These are phyloP conservation scores for Aspergillus amoenus DNA, from an alignment of 2,329 filamentous ascomycete genomes.

Conservation along the genomic window DNA sequence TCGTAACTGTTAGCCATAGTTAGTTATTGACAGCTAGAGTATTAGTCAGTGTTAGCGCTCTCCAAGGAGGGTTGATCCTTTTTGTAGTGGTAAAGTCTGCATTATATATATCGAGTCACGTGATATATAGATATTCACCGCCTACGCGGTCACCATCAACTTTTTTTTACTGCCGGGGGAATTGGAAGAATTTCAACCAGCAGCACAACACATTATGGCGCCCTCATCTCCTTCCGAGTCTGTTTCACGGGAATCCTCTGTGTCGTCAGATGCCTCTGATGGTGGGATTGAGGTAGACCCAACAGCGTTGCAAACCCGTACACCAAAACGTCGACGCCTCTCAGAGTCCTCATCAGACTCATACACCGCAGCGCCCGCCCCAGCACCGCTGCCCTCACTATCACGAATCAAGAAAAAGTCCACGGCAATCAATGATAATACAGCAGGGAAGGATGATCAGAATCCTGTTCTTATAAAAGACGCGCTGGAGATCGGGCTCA, in stretches of 20 bases:
- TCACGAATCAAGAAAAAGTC: conserved; percentile 44
- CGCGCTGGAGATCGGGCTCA: conserved; percentile 40
- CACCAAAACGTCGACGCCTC: conserved; percentile 41
- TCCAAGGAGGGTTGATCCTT: no score
- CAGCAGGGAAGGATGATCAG: conserved; percentile 20
- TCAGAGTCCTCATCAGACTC: conserved; percentile 38
- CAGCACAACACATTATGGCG: conserved; percentile 26
- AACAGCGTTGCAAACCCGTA: conserved; percentile 26
- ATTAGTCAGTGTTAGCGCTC: no score
- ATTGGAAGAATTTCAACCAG: conserved; percentile 21
- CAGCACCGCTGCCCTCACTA: conserved; percentile 36
- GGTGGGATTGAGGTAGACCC: conserved; percentile 19
- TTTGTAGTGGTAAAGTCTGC: no score
- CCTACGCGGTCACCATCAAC: conserved; percentile 23
- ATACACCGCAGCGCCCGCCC: conserved; percentile 30
- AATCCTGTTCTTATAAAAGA: conserved; percentile 41
- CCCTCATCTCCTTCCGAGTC: conserved; percentile 23
- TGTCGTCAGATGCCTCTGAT: conserved; percentile 22
- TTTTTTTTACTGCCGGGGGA: conserved; percentile 32
- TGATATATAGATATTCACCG: conserved; percentile 21
- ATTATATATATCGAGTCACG: background rate
- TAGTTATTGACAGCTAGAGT: no score
- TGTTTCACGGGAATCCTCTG: conserved; percentile 21
- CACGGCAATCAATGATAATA: conserved; percentile 18
- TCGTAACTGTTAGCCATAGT: no score